A percentile compares a stretch with the other conserved stretches of the same genome.
These are phyloP conservation scores for Dothistroma pini DNA, from an alignment of 2,329 filamentous ascomycete genomes.

Conservation along the genomic window DNA sequence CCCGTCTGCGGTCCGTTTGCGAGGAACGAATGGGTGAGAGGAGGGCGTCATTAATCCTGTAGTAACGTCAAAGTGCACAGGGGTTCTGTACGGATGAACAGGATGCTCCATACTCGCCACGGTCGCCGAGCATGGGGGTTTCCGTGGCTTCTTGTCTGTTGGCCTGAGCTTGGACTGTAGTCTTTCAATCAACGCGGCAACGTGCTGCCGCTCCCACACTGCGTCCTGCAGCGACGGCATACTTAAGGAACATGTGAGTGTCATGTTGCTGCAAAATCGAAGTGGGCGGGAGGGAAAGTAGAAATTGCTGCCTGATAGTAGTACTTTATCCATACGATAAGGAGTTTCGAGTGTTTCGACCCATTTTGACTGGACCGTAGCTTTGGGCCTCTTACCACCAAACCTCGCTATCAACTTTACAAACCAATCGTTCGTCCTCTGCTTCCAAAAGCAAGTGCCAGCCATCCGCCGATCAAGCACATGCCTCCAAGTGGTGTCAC, in stretches of 20 bases:
- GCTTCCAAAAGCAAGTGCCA: conserved; percentile 44
- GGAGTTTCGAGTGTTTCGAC: neutral
- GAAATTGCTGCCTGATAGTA: neutral
- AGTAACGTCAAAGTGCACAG: too few relatives aligned
- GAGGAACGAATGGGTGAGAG: neutral
- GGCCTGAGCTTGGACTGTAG: neutral
- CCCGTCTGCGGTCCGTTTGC: neutral
- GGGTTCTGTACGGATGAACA: neutral
- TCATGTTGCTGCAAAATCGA: neutral
- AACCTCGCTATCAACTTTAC: neutral
- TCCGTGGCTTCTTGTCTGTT: neutral
- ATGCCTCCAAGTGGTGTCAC: conserved; percentile 63
- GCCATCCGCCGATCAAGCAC: conserved; percentile 63
- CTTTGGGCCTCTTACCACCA: neutral
- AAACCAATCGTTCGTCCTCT: conserved; percentile 25
- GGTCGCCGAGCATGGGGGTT: neutral
- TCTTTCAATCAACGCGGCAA: neutral
- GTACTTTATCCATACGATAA: neutral
- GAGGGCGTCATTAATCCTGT: neutral
- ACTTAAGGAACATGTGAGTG: neutral
- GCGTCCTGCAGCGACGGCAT: neutral
- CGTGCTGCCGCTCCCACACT: neutral
- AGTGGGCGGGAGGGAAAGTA: neutral
- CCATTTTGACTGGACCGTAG: neutral
- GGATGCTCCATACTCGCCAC: neutral